Base-by-base conservation (phyloP, 1,284 basidiomycete genomes). In the Cutaneotrichosporon sp. region DNA sequence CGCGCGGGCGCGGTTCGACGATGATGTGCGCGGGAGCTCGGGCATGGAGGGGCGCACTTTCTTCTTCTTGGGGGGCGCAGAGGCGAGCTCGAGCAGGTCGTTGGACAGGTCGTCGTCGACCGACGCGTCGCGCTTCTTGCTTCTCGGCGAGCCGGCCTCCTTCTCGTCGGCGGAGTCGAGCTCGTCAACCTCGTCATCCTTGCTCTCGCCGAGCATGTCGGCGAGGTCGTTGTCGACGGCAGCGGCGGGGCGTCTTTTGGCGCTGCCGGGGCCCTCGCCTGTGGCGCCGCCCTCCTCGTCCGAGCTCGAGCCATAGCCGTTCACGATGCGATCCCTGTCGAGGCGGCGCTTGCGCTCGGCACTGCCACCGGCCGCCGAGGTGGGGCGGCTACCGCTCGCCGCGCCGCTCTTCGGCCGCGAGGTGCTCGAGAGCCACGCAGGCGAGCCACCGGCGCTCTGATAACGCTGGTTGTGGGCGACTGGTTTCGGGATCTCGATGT, bases 1-100 rank as follows among this genome's bases (percentile, higher is more conserved):
- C 43, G 25, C 58, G 62, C 13, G 61, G 54, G 31, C 45, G 59
- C 13, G 52, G 51, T 20, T 34, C 38, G 46, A 43, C 50, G 55
- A 45, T 38, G 45, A 49, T 43, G 22, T 36, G 34, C 38, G 47
- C 18, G 57, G 33, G 46, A 55, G 42, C 36, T 62, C 51, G 43
- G 52, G 58, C 25, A 56, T 9, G 52, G 33, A 38, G 43, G 51
- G 27, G 55, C 58, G 55, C 25, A 65, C 59, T 60, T 70, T 71
- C 63, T 73, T 73, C 67, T 73, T 74, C 68, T 70, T 74, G 7
- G 74, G 71, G 22, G 70, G 72, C 13, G 69, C 72, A 14, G 70
- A 72, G 11, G 72, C 73, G 2, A 75, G 67, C 55, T 75, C 74
- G 27, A 74, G 68, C 5, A 73, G 69, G 69, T 75, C 61, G 31